These are phyloP conservation scores for Teunomyces lycoperdinae DNA, from an alignment of 805 yeast genomes.

Conservation along the genomic window DNA sequence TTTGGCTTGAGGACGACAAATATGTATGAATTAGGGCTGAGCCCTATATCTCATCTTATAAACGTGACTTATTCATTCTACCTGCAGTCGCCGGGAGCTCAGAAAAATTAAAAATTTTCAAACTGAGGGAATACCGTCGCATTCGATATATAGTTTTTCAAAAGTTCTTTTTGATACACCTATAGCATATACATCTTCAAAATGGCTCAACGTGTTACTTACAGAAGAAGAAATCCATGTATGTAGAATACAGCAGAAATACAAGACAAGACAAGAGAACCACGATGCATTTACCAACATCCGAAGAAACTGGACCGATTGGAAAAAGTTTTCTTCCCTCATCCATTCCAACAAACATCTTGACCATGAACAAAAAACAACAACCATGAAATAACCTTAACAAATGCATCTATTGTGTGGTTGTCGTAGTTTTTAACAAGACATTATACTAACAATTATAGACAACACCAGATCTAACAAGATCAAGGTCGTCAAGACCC, in stretches of 20 bases:
- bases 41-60: not conserved
- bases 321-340: slow-evolving; percentile 1
- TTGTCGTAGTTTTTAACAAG: not conserved
- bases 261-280: not conserved
- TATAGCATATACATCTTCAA: slow-evolving; percentile 29
- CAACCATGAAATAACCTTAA: not conserved
- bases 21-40: not conserved
- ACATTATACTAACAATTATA: slow-evolving; percentile 38
- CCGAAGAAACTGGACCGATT: not conserved
- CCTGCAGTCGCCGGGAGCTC: not conserved
- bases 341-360: not conserved
- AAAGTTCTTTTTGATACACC: slow-evolving; percentile 12
- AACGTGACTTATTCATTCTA: not conserved
- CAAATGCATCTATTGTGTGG: too few species aligned
- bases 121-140: slow-evolving; percentile 4
- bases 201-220: slow-evolving; percentile 99
- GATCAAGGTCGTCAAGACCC: slow-evolving; percentile 99
- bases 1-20: not conserved
- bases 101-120: slow-evolving; percentile 2
- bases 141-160: slow-evolving; percentile 7
- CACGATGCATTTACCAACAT: not conserved
- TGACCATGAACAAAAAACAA: not conserved
- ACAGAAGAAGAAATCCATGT: slow-evolving; percentile 98
- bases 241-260: slow-evolving; percentile 20
- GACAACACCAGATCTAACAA: slow-evolving; percentile 99